phyloP scores from a whole-genome alignment of 108 stramenopile genomes.

The Nitzschia sp. region DNA sequence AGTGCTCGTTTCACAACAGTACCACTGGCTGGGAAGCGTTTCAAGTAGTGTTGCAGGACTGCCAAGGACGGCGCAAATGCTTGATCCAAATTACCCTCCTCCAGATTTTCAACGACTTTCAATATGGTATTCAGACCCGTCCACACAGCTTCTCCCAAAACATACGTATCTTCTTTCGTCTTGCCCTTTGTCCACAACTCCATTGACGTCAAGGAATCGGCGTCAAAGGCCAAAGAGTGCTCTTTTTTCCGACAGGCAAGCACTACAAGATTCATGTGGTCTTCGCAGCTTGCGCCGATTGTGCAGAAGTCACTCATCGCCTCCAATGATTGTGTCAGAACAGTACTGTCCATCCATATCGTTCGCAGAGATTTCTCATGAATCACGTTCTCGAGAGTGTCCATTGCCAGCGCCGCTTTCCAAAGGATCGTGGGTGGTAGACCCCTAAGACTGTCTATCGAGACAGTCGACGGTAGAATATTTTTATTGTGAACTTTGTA shows the following conservation, averaged over 20 bases:
- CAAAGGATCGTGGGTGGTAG: slow-evolving; percentile 55
- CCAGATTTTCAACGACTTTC: slow-evolving; percentile 33
- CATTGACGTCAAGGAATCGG: slow-evolving; percentile 33
- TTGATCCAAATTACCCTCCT: slow-evolving; percentile 41
- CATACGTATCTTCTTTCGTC: slow-evolving; percentile 26
- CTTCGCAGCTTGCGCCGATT: slow-evolving; percentile 73
- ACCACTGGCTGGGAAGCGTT: slow-evolving; percentile 74
- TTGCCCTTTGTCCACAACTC: slow-evolving; percentile 30
- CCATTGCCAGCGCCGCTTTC: slow-evolving; percentile 73
- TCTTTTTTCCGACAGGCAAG: slow-evolving; percentile 41
- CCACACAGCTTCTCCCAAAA: slow-evolving; percentile 51
- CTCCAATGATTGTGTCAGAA: slow-evolving; percentile 50
- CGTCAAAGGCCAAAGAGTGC: slow-evolving; percentile 27
- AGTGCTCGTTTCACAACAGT: slow-evolving; percentile 57
- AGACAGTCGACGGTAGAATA: slow-evolving; percentile 23
- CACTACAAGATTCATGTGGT: slow-evolving; percentile 68
- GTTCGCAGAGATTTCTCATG: slow-evolving; percentile 9
- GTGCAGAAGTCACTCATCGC: slow-evolving; percentile 79
- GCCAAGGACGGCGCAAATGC: slow-evolving; percentile 74
- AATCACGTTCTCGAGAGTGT: slow-evolving; percentile 48
- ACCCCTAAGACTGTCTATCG: slow-evolving; percentile 29
- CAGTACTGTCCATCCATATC: slow-evolving; percentile 21
- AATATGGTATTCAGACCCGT: slow-evolving; percentile 35
- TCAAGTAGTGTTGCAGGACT: slow-evolving; percentile 79
- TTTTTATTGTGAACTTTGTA: slow-evolving; percentile 32